Conservation (phyloP, 352 stramenopile species). For the Pythium aquatile region DNA sequence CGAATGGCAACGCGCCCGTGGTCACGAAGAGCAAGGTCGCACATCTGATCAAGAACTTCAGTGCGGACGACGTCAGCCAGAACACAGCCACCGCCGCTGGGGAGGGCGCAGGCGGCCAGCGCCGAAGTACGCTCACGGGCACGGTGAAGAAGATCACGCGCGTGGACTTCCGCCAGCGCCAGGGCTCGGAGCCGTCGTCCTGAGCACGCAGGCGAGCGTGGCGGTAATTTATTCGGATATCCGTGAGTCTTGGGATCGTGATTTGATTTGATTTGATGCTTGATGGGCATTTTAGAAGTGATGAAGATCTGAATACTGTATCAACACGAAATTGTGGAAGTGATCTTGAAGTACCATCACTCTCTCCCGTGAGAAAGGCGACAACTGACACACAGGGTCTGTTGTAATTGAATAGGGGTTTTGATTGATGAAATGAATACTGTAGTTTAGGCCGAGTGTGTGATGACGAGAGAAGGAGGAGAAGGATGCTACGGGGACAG, state of each 20-base stretch:
- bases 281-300: neutral
- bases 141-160: slow-evolving; percentile 21
- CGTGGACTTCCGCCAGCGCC: slow-evolving; percentile 26
- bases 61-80: slow-evolving; percentile 21
- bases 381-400: neutral
- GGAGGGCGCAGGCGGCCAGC: slow-evolving; percentile 3
- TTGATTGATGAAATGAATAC: neutral
- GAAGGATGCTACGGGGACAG: neutral
- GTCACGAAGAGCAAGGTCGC: slow-evolving; percentile 50
- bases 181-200: slow-evolving; percentile 18
- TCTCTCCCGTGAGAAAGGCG: neutral
- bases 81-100: neutral
- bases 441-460: neutral
- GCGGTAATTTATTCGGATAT: slow-evolving; percentile 22
- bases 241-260: neutral
- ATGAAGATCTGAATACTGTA: neutral
- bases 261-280: neutral
- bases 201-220: neutral
- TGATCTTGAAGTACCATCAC: neutral
- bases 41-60: slow-evolving; percentile 76
- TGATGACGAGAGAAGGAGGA: neutral
- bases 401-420: neutral
- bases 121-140: slow-evolving; percentile 16
- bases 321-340: slow-evolving; percentile 1
- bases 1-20: neutral